Evolutionary conservation across 75 land plant species (phyloP).

Genomic region (Gnetum montanum): DNA sequence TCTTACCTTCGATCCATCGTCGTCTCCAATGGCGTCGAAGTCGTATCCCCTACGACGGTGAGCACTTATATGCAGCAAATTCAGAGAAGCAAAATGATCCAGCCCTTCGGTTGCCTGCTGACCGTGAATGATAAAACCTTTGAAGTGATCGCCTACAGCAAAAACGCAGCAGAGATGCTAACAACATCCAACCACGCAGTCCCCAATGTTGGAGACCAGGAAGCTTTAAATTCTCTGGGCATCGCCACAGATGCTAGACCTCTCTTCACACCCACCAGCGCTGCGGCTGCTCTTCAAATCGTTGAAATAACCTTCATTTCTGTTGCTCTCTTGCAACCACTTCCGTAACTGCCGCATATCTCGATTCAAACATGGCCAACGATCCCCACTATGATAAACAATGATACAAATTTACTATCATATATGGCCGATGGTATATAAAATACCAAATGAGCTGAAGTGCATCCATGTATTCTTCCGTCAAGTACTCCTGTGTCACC

Average conservation of each 20-base stretch:
- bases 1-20: constrained; percentile 65
- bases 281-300: no score
- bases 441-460: no score
- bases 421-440: no score
- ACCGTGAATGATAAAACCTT: constrained; percentile 64
- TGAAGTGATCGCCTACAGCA: constrained; percentile 64
- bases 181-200: constrained; percentile 70
- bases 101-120: constrained; percentile 88
- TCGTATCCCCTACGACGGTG: constrained; percentile 53
- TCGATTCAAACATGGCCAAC: no score
- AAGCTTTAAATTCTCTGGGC: constrained; percentile 44
- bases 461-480: no score
- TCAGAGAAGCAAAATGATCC: constrained; percentile 72
- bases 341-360: no score
- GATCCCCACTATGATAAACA: no score
- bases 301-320: no score
- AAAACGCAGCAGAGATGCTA: constrained; percentile 89
- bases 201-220: constrained; percentile 62
- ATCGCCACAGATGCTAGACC: constrained; percentile 41
- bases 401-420: no score
- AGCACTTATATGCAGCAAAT: constrained; percentile 78
- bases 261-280: background rate
- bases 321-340: no score
- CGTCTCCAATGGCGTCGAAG: constrained; percentile 18
- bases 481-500: no score